These are phyloP conservation scores for Cordyceps javanica DNA, from an alignment of 2,329 filamentous ascomycete species.

Conservation along the genomic window DNA sequence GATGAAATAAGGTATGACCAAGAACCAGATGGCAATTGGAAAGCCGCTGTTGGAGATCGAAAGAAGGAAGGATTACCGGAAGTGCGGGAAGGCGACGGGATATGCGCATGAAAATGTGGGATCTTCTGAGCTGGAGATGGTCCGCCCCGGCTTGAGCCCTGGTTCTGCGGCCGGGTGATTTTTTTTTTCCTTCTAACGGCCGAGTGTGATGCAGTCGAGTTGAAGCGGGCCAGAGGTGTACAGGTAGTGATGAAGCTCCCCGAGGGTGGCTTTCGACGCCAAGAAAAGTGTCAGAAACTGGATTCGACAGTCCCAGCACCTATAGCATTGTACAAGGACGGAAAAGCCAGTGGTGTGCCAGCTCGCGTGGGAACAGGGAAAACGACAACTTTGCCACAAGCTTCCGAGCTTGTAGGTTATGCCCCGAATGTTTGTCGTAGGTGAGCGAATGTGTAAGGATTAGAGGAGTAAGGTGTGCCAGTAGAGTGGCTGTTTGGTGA, in stretches of 20 bases:
- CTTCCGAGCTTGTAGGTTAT: background rate
- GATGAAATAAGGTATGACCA: background rate
- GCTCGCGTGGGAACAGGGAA: background rate
- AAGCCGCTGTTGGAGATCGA: background rate
- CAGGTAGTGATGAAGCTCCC: background rate
- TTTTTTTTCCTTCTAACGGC: background rate
- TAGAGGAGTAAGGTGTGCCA: background rate
- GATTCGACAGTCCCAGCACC: background rate
- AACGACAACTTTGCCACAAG: slow-evolving; percentile 9
- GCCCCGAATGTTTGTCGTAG: background rate
- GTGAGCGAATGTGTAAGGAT: no score
- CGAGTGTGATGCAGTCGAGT: background rate
- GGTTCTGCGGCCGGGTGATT: background rate
- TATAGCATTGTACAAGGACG: background rate
- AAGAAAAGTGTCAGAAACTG: background rate
- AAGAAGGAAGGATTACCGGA: background rate
- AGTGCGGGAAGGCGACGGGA: slow-evolving; percentile 5
- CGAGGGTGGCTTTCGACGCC: background rate
- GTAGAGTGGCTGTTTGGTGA: background rate
- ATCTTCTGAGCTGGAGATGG: slow-evolving; percentile 4
- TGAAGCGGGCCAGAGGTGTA: background rate
- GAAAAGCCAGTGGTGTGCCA: background rate
- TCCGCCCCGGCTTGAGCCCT: slow-evolving; percentile 2
- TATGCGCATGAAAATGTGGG: slow-evolving; percentile 2
- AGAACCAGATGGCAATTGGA: background rate